These are phyloP conservation scores for Luffa acutangula DNA, from an alignment of 306 rosid genomes.

Conservation along the genomic window DNA sequence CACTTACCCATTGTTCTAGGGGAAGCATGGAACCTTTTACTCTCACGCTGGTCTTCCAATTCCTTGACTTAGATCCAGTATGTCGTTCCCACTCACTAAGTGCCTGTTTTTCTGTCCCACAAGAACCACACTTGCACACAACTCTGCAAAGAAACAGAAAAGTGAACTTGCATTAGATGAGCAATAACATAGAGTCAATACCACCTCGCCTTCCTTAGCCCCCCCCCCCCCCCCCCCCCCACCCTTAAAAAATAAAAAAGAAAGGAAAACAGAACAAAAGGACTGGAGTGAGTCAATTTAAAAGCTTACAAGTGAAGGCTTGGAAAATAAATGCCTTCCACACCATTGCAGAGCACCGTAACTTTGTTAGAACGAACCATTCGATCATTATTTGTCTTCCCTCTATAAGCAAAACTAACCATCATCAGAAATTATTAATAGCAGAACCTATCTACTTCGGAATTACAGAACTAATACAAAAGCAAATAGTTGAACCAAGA, in stretches of 20 bases:
- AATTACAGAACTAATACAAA: neutral
- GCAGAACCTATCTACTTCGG: neutral
- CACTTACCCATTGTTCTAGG: conserved; percentile 96
- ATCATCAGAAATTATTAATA: conserved; percentile 16
- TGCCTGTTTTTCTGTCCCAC: conserved; percentile 91
- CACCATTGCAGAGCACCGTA: conserved; percentile 82
- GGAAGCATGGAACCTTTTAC: conserved; percentile 91
- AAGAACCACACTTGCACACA: conserved; percentile 85
- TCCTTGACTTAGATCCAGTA: conserved; percentile 82
- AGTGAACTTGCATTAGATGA: neutral
- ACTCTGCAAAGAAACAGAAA: conserved; percentile 51
- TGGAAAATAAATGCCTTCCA: conserved; percentile 93
- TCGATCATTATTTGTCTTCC: conserved; percentile 42
- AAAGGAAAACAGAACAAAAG: neutral
- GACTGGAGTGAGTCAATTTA: neutral
- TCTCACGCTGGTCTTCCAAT: conserved; percentile 85
- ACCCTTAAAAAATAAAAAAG: neutral
- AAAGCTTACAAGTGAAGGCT: conserved; percentile 91
- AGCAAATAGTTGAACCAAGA: neutral
- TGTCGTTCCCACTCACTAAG: conserved; percentile 98
- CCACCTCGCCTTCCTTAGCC: neutral
- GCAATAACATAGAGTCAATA: neutral
- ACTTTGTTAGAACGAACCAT: conserved; percentile 66
- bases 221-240: neutral
- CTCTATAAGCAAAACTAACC: conserved; percentile 33